phyloP scores from a whole-genome alignment of 1,139 yeast genomes.

The Hemisphaericaspora lyxosophila region DNA sequence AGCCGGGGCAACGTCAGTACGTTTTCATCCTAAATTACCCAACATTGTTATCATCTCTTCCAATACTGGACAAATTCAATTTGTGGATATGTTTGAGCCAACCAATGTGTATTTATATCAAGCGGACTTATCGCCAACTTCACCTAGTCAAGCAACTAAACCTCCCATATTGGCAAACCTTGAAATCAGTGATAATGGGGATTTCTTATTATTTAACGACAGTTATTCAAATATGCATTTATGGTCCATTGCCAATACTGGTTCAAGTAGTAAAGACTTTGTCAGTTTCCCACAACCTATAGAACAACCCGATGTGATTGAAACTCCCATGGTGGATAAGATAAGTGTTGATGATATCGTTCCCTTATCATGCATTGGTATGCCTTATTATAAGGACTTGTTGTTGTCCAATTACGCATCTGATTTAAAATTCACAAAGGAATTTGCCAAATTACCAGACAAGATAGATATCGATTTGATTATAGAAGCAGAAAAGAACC shows the following conservation, averaged over 20 bases:
- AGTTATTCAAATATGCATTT: slow-evolving; percentile 62
- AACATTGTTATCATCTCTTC: slow-evolving; percentile 77
- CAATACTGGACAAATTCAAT: slow-evolving; percentile 76
- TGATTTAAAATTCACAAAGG: slow-evolving; percentile 56
- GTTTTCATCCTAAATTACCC: slow-evolving; percentile 84
- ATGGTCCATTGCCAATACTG: slow-evolving; percentile 57
- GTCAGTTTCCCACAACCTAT: slow-evolving; percentile 49
- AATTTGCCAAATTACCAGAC: slow-evolving; percentile 50
- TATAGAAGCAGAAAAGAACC: slow-evolving; percentile 20
- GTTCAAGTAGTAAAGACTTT: slow-evolving; percentile 31
- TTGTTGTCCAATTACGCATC: slow-evolving; percentile 80
- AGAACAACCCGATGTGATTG: slow-evolving; percentile 48
- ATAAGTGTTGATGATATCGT: slow-evolving; percentile 39
- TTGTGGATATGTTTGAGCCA: slow-evolving; percentile 81
- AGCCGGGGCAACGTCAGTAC: slow-evolving; percentile 83
- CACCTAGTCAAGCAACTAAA: slow-evolving; percentile 11
- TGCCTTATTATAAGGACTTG: slow-evolving; percentile 83
- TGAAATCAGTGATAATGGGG: slow-evolving; percentile 79
- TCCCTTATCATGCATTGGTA: slow-evolving; percentile 73
- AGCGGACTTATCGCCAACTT: slow-evolving; percentile 51
- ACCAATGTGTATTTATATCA: slow-evolving; percentile 60
- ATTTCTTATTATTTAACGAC: slow-evolving; percentile 70
- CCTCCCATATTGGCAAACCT: slow-evolving; percentile 48
- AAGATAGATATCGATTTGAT: slow-evolving; percentile 39
- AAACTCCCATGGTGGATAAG: slow-evolving; percentile 23